Evolutionary conservation across 306 rosid species (phyloP).

Genomic region (Alnus glutinosa): DNA sequence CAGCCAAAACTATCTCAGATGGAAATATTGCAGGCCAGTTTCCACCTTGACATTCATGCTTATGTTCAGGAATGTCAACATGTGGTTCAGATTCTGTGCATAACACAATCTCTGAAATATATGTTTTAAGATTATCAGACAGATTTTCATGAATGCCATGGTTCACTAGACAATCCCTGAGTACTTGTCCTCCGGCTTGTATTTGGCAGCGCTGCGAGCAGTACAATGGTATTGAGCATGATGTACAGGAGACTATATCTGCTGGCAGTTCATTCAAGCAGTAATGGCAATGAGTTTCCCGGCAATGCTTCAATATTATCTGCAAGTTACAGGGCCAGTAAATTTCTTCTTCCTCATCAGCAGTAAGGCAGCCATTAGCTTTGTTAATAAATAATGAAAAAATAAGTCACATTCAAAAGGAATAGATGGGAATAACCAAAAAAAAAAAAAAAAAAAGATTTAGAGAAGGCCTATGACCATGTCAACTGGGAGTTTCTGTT

Average conservation of each 20-base stretch:
- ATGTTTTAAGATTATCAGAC: constrained; percentile 43
- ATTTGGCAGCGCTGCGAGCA: constrained; percentile 73
- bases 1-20: too few relatives aligned
- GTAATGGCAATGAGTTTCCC: constrained; percentile 88
- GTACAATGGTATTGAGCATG: constrained; percentile 77
- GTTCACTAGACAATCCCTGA: constrained; percentile 31
- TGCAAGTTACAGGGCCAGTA: constrained; percentile 23
- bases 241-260: constrained; percentile 76
- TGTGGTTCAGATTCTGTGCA: constrained; percentile 38
- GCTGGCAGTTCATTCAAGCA: constrained; percentile 85
- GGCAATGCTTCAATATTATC: constrained; percentile 74
- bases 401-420: neutral
- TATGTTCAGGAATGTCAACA: constrained; percentile 63
- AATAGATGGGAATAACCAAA: neutral
- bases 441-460: too few relatives aligned
- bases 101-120: constrained; percentile 50
- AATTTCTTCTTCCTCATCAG: constrained; percentile 18
- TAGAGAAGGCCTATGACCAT: too few relatives aligned
- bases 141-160: constrained; percentile 39
- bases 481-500: too few relatives aligned
- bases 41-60: constrained; percentile 13
- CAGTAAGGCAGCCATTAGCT: neutral
- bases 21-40: too few relatives aligned
- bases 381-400: neutral
- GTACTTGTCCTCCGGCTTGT: constrained; percentile 58